These are phyloP conservation scores for Pyronema domesticum DNA, from an alignment of 495 filamentous ascomycete species.

Conservation along the genomic window DNA sequence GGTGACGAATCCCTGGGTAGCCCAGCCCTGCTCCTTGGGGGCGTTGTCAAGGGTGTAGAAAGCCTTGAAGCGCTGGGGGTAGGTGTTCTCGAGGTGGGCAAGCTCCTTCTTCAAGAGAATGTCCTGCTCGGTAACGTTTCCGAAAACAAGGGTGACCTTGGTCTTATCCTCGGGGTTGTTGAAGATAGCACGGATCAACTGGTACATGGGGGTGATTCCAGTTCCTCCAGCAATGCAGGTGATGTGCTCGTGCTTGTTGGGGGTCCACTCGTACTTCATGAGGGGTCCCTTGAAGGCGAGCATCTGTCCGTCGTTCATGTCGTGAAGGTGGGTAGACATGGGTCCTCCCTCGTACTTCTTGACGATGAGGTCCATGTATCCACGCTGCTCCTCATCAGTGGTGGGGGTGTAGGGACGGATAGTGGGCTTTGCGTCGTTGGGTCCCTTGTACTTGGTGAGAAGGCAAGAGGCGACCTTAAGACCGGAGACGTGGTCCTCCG, in stretches of 20 bases:
- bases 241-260: constrained; percentile 92
- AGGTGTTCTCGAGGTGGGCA: constrained; percentile 67
- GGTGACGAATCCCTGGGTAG: constrained; percentile 57
- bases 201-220: constrained; percentile 83
- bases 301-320: constrained; percentile 56
- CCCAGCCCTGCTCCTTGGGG: constrained; percentile 50
- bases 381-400: constrained; percentile 62
- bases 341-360: constrained; percentile 80
- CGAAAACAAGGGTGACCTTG: constrained; percentile 86
- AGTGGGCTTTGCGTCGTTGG: constrained; percentile 59
- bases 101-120: constrained; percentile 76
- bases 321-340: constrained; percentile 79
- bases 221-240: constrained; percentile 87
- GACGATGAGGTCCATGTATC: constrained; percentile 73
- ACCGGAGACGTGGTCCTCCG: constrained; percentile 66
- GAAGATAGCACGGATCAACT: constrained; percentile 74
- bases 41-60: constrained; percentile 81
- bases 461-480: constrained; percentile 62
- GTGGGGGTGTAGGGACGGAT: constrained; percentile 85
- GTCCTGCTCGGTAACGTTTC: constrained; percentile 70
- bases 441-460: constrained; percentile 70
- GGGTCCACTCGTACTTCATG: constrained; percentile 75
- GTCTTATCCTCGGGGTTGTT: constrained; percentile 90
- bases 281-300: constrained; percentile 88
- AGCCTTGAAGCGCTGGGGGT: constrained; percentile 74